phyloP scores from a whole-genome alignment of 768 basidiomycete species.

The Trametes punicea region DNA sequence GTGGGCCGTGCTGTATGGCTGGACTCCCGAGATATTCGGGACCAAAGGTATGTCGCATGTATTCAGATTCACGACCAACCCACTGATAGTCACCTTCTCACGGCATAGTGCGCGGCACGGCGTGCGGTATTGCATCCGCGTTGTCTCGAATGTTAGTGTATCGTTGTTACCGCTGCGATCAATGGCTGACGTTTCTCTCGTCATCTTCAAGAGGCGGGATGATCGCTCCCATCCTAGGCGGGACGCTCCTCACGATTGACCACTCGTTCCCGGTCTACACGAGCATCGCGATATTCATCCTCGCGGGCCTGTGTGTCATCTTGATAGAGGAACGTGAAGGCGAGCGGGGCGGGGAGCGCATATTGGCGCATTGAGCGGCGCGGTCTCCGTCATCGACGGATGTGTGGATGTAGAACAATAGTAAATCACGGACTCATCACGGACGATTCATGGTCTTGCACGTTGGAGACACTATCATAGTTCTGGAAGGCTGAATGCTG shows the following conservation, averaged over 20 bases:
- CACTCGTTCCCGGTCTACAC: conserved; percentile 73
- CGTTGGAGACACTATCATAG: no score
- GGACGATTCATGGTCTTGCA: no score
- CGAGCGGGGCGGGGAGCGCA: conserved; percentile 29
- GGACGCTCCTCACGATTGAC: conserved; percentile 62
- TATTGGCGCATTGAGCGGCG: conserved; percentile 13
- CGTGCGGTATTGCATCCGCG: conserved; percentile 84
- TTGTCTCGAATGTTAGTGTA: conserved; percentile 72
- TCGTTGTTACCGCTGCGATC: neutral
- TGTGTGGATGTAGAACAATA: neutral
- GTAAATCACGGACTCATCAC: no score
- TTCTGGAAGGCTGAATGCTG: no score
- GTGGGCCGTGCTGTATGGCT: conserved; percentile 88
- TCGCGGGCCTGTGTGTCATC: conserved; percentile 62
- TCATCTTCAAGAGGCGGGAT: conserved; percentile 66
- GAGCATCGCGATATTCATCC: conserved; percentile 61
- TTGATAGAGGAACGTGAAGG: conserved; percentile 52
- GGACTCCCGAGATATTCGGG: conserved; percentile 86
- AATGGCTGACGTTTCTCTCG: conserved; percentile 3
- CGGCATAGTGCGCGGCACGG: conserved; percentile 71
- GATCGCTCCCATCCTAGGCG: conserved; percentile 81
- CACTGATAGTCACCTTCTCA: neutral
- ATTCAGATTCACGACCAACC: neutral
- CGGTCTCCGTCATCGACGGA: neutral
- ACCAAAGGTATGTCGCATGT: conserved; percentile 55